phyloP scores from a whole-genome alignment of 805 yeast species.

The Metschnikowia gelsemii region DNA sequence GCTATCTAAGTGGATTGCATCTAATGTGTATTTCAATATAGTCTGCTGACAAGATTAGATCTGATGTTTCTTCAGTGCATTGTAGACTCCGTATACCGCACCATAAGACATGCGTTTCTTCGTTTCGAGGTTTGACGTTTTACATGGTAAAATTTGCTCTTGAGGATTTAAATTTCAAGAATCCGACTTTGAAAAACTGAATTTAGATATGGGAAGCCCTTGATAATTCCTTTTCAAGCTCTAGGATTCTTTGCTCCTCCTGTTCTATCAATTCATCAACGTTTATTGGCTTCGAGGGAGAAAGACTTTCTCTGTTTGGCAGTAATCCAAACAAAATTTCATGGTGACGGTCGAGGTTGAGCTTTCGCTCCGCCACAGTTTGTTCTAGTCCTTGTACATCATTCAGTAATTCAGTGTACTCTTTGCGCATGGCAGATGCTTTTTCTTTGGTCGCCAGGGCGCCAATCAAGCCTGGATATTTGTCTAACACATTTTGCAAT shows the following conservation, averaged over 20 bases:
- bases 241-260: conserved; percentile 48
- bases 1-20: conserved; percentile 36
- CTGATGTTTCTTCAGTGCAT: background rate
- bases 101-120: background rate
- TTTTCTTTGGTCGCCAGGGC: conserved; percentile 1
- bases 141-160: too few species aligned
- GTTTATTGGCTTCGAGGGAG: conserved; percentile 19
- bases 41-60: conserved; percentile 11
- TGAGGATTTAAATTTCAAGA: too few species aligned
- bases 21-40: conserved; percentile 12
- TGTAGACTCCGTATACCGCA: background rate
- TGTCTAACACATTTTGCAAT: conserved; percentile 10
- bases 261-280: conserved; percentile 41
- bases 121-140: background rate
- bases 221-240: conserved; percentile 31
- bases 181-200: too few species aligned
- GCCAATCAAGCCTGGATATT: conserved; percentile 10
- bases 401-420: conserved; percentile 33
- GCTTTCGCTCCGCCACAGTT: conserved; percentile 44
- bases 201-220: too few species aligned
- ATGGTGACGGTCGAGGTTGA: conserved; percentile 37
- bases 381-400: conserved; percentile 45
- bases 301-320: conserved; percentile 17
- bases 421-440: conserved; percentile 27
- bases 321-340: conserved; percentile 23